Percentiles rank a stretch among this genome's conserved stretches.
Evolutionary conservation across 1,139 yeast genomes (phyloP).

Genomic region (Scheffersomyces quercinus): DNA sequence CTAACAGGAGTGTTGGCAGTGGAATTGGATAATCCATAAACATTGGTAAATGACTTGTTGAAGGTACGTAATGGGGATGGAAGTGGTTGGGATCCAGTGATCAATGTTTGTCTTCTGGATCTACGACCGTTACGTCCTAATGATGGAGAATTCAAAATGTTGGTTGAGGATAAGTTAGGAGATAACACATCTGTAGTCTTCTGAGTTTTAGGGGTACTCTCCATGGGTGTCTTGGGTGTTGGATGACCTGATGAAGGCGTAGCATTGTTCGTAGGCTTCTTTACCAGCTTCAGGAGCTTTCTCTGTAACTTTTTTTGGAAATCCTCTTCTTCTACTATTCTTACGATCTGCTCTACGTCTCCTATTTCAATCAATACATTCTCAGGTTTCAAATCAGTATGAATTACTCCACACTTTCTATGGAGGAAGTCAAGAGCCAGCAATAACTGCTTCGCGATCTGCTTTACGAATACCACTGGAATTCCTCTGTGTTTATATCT

Average conservation of each 20-base stretch:
- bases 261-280: slow-evolving; percentile 4
- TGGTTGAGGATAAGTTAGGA: slow-evolving; percentile 1
- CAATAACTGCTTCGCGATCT: slow-evolving; percentile 39
- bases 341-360: slow-evolving; percentile 36
- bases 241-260: slow-evolving; percentile 6
- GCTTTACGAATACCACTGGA: slow-evolving; percentile 38
- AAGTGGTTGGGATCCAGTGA: slow-evolving; percentile 84
- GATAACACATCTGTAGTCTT: not conserved
- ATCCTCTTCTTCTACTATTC: slow-evolving; percentile 34
- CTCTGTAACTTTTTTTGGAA: slow-evolving; percentile 12
- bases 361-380: slow-evolving; percentile 43
- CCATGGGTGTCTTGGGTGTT: slow-evolving; percentile 6
- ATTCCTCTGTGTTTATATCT: slow-evolving; percentile 41
- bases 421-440: slow-evolving; percentile 44
- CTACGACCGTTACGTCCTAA: slow-evolving; percentile 52
- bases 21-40: slow-evolving; percentile 39
- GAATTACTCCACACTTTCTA: slow-evolving; percentile 41
- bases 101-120: slow-evolving; percentile 70
- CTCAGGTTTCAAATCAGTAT: slow-evolving; percentile 48
- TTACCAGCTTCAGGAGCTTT: slow-evolving; percentile 4
- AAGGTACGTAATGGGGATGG: slow-evolving; percentile 64
- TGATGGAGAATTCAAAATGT: slow-evolving; percentile 29
- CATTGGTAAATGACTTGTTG: slow-evolving; percentile 31
- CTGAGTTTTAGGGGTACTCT: slow-evolving; percentile 2
- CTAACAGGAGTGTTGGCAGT: slow-evolving; percentile 45